Conservation (phyloP, 305 asterid genomes). For the Fraxinus greggii region DNA sequence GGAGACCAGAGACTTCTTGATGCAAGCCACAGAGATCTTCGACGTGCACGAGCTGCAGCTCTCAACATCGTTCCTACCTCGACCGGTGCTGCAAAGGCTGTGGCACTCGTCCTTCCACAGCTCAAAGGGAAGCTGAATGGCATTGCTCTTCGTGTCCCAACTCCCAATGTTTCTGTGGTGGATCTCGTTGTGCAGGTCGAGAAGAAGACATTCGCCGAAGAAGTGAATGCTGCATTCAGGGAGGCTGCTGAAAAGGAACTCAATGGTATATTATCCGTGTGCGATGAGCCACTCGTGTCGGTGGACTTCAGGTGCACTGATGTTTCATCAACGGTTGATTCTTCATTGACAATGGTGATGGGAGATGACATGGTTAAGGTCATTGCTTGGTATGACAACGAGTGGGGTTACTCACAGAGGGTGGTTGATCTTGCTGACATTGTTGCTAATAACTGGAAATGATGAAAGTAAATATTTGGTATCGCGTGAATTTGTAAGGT, state of each 20-base stretch:
- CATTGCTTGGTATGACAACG: constrained; percentile 93
- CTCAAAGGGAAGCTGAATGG: constrained; percentile 93
- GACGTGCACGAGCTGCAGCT: constrained; percentile 95
- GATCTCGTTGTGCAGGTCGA: constrained; percentile 88
- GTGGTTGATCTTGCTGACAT: constrained; percentile 96
- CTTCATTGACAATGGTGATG: constrained; percentile 92
- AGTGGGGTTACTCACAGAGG: constrained; percentile 98
- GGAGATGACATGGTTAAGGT: constrained; percentile 99
- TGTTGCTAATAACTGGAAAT: constrained; percentile 90
- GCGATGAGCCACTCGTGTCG: constrained; percentile 86
- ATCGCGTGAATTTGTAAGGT: neutral
- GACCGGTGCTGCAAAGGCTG: constrained; percentile 91
- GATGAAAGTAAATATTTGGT: constrained; percentile 3
- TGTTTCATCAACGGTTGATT: constrained; percentile 76
- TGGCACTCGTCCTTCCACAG: constrained; percentile 85
- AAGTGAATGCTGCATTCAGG: constrained; percentile 87
- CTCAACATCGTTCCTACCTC: constrained; percentile 93
- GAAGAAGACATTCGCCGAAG: constrained; percentile 93
- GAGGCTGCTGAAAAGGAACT: constrained; percentile 74
- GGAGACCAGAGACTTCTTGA: constrained; percentile 96
- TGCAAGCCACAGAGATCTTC: constrained; percentile 90
- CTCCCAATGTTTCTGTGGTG: constrained; percentile 86
- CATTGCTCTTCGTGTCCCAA: constrained; percentile 91
- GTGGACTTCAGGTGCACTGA: constrained; percentile 88
- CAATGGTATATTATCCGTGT: constrained; percentile 65